Evolutionary conservation across 805 yeast species (phyloP).

Genomic region (Sugiyamaella qingdaonensis): DNA sequence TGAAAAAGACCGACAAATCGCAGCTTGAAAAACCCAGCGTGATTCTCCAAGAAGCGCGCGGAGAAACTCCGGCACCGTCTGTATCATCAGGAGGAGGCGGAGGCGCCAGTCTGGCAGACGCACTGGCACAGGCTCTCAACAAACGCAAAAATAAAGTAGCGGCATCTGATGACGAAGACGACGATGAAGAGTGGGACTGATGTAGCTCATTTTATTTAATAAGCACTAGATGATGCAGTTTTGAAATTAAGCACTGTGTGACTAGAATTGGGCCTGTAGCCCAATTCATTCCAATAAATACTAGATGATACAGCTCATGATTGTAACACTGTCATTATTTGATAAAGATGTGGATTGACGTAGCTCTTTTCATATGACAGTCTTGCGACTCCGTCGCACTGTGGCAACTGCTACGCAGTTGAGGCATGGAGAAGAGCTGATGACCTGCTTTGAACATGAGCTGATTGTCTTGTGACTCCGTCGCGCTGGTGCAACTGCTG

Average conservation of each 20-base stretch:
- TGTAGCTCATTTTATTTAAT: background rate
- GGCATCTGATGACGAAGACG: constrained; percentile 79
- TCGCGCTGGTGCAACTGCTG: no score
- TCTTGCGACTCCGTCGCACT: no score
- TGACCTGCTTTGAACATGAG: no score
- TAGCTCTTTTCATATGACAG: no score
- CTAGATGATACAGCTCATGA: background rate
- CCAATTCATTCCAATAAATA: no score
- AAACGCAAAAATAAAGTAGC: constrained; percentile 79
- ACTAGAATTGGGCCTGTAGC: no score
- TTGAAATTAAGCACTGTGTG: no score
- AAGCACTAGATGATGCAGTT: background rate
- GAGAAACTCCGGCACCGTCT: constrained; percentile 46
- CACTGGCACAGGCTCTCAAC: constrained; percentile 79
- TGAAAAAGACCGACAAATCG: constrained; percentile 76
- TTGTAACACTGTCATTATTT: no score
- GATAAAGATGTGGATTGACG: no score
- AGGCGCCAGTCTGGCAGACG: constrained; percentile 74
- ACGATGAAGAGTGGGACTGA: constrained; percentile 62
- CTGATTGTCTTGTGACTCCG: no score
- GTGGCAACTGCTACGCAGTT: no score
- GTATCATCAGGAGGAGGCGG: constrained; percentile 40
- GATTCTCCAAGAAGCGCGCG: constrained; percentile 64
- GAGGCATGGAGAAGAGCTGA: no score
- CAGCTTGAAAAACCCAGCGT: constrained; percentile 78